A percentile compares a stretch with the other conserved stretches of the same genome.
Conservation (phyloP, 1,139 yeast species). For the Taphrina communis region DNA sequence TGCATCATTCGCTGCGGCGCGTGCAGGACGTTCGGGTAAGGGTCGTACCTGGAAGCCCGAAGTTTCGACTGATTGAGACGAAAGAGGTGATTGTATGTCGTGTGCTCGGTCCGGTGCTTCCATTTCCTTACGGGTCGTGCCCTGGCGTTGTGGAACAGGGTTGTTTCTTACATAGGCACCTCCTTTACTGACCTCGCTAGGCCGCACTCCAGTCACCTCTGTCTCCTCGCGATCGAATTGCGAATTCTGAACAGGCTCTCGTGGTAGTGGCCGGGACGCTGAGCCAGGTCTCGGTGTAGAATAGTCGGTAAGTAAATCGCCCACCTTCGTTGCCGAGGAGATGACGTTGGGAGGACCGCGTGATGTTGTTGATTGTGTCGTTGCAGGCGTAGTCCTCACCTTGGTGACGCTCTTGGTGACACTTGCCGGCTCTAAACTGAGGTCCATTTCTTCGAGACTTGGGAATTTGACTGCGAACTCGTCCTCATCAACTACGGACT, state of each 20-base stretch:
- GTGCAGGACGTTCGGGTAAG: neutral
- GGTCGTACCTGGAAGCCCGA: constrained; percentile 1
- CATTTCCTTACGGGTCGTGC: neutral
- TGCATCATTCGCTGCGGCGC: neutral
- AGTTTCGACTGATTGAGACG: neutral
- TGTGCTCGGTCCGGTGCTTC: neutral
- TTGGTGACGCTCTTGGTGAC: neutral
- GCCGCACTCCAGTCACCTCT: neutral
- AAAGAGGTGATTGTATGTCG: neutral
- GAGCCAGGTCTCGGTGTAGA: constrained; percentile 2
- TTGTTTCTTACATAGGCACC: neutral
- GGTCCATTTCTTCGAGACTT: constrained; percentile 27
- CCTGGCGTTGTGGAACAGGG: neutral
- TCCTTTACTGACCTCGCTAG: constrained; percentile 5
- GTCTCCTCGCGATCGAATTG: neutral
- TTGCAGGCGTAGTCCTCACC: neutral
- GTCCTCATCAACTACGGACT: constrained; percentile 29
- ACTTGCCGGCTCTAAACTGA: constrained; percentile 9
- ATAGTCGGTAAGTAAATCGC: neutral
- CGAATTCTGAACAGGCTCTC: neutral
- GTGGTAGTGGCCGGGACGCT: constrained; percentile 1
- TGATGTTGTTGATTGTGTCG: neutral
- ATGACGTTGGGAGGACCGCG: neutral
- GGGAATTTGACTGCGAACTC: constrained; percentile 41
- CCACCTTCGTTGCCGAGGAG: neutral